phyloP scores from a whole-genome alignment of 2,329 filamentous ascomycete species.

The Penicillium sp. region DNA sequence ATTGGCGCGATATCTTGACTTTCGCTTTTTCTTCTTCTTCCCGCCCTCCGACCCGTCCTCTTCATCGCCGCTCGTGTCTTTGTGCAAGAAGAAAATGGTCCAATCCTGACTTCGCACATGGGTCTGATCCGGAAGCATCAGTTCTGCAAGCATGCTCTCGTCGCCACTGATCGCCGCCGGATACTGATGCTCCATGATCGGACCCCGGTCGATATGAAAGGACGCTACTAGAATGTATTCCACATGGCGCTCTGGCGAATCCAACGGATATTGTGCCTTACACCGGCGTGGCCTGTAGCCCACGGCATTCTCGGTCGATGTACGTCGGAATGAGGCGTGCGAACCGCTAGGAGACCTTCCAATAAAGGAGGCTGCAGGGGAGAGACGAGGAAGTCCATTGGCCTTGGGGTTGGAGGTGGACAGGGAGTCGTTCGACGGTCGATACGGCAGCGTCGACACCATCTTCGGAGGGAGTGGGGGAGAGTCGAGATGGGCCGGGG shows the following conservation, averaged over 20 bases:
- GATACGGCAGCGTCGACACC: slow-evolving; percentile 46
- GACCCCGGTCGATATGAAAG: slow-evolving; percentile 94
- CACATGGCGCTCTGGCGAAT: slow-evolving; percentile 86
- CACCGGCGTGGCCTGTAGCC: slow-evolving; percentile 61
- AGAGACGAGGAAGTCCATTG: slow-evolving; percentile 62
- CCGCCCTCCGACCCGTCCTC: slow-evolving; percentile 67
- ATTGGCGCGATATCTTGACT: slow-evolving; percentile 47
- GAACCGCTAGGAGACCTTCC: slow-evolving; percentile 58
- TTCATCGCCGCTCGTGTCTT: slow-evolving; percentile 84
- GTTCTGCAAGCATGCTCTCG: slow-evolving; percentile 95
- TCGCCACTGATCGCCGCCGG: slow-evolving; percentile 94
- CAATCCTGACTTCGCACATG: slow-evolving; percentile 95
- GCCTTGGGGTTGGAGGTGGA: slow-evolving; percentile 56
- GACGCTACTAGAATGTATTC: slow-evolving; percentile 98
- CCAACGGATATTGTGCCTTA: slow-evolving; percentile 77
- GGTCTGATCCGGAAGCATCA: slow-evolving; percentile 97
- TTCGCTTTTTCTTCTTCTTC: slow-evolving; percentile 52
- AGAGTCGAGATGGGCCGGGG: slow-evolving; percentile 23
- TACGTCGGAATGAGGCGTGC: slow-evolving; percentile 44
- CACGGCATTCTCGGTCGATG: slow-evolving; percentile 49
- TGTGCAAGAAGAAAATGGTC: slow-evolving; percentile 99
- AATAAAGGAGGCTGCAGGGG: slow-evolving; percentile 64
- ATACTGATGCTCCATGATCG: slow-evolving; percentile 98
- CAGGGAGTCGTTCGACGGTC: slow-evolving; percentile 55
- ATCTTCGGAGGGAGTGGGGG: slow-evolving; percentile 35